phyloP scores from a whole-genome alignment of 75 land plant species.

The Pinus taeda region DNA sequence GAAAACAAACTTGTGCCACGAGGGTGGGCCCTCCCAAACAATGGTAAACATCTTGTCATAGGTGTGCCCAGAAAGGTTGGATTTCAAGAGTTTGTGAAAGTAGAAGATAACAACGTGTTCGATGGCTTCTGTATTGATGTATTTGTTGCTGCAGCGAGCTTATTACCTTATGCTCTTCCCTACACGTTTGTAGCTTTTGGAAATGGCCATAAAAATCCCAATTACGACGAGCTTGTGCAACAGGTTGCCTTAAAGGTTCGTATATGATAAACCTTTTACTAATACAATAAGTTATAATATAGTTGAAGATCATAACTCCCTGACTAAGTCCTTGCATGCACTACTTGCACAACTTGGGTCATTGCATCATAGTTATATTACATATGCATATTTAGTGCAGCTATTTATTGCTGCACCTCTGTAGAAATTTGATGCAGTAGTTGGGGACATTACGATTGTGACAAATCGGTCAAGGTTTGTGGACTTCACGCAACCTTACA shows the following conservation, averaged over 20 bases:
- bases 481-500: slow-evolving; percentile 44
- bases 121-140: slow-evolving; percentile 46
- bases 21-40: slow-evolving; percentile 85
- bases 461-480: slow-evolving; percentile 30
- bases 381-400: not conserved
- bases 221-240: slow-evolving; percentile 32
- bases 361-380: not conserved
- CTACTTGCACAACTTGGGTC: not conserved
- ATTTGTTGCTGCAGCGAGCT: slow-evolving; percentile 26
- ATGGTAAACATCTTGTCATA: slow-evolving; percentile 60
- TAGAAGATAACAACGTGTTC: slow-evolving; percentile 8
- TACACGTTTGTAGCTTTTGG: slow-evolving; percentile 32
- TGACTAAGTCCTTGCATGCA: not conserved
- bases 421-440: slow-evolving; percentile 38
- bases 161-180: slow-evolving; percentile 34
- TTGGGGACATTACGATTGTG: slow-evolving; percentile 36
- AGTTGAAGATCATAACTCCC: not conserved
- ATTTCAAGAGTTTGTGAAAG: slow-evolving; percentile 27
- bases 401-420: slow-evolving; percentile 3
- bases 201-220: slow-evolving; percentile 48
- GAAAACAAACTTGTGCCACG: slow-evolving; percentile 40
- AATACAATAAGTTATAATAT: not conserved
- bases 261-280: not conserved
- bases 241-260: slow-evolving; percentile 36
- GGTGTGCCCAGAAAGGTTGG: slow-evolving; percentile 55